Evolutionary conservation across 179 eudicot species (phyloP), one percentile per base, ranked within the genome.

Genomic region (Beta corolliflora): DNA sequence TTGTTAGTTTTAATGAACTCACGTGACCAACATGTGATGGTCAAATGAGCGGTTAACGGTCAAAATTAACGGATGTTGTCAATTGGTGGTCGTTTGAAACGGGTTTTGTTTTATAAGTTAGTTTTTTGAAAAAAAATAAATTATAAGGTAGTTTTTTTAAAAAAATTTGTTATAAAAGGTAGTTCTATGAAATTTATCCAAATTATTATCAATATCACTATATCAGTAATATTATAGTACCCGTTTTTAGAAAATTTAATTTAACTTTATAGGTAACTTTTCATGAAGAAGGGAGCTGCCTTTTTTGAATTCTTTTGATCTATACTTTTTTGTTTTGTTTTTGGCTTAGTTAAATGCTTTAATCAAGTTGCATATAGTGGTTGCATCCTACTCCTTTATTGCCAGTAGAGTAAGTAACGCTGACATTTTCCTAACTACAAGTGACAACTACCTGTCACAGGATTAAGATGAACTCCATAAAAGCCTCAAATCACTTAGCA

Each of bases 381-480:
- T 23, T 73, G 75, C 79, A 79, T 13, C 46, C 63, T 78, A 64
- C 78, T 7, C 36, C 76, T 79, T 72, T 64, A 82, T 61, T 78
- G 44, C 36, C 3, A 66, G 75, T 46, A 44, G 71, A 83, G 82
- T 2, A 79, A 79, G 85, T 80, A 76, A 83, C 83, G 77, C 77
- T 80, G 86, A 80, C 86, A 83, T 70, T 80, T 83, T 80, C 83
- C 86, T 64, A 83, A 80, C 83, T 76, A 50, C 50, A 69, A 70
- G 36, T 61, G 45, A 69, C 83, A 75, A 15, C 80, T 69, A 83
- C 76, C 64, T 54, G 54, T 83, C 80, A 79, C 85, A 83, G 65
- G 82, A 83, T 79, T 79, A 12, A 19, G 60, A 58, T 83, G 85
- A 73, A 70, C 65, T 73, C 75, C 41, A 44, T 70, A 36, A 59